Conservation (phyloP, 106 monocot species). For the Dioscorea alata region DNA sequence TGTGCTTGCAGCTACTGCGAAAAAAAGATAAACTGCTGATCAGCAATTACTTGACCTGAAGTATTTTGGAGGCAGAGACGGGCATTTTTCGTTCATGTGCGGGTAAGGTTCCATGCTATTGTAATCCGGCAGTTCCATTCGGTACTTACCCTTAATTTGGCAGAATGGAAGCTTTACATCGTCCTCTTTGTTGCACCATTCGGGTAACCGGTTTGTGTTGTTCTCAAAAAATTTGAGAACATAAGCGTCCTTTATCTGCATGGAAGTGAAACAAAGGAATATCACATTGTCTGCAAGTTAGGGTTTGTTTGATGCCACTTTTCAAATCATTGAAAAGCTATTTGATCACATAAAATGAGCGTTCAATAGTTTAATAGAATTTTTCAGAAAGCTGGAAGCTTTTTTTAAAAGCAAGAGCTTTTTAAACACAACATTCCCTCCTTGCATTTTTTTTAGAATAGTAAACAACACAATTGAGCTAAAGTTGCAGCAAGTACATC, state of each 20-base stretch:
- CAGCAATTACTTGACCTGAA: constrained; percentile 43
- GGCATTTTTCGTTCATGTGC: constrained; percentile 91
- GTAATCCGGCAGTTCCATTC: constrained; percentile 88
- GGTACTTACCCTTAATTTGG: constrained; percentile 77
- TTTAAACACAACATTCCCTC: no score
- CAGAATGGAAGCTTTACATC: constrained; percentile 72
- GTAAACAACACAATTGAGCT: no score
- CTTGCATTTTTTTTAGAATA: no score
- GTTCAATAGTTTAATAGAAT: not conserved
- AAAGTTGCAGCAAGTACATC: no score
- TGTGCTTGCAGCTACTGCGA: no score
- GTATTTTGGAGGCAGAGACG: constrained; percentile 75
- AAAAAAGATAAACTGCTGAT: not conserved
- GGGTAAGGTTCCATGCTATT: constrained; percentile 71
- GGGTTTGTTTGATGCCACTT: no score
- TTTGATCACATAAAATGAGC: not conserved
- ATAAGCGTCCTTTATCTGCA: constrained; percentile 94
- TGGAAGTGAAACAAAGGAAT: not conserved
- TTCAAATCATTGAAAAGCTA: no score
- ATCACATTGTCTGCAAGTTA: no score
- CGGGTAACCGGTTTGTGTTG: constrained; percentile 54
- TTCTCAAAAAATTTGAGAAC: constrained; percentile 80
- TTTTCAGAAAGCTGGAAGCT: no score
- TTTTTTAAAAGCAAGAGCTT: no score
- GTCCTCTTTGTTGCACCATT: constrained; percentile 91